phyloP scores from a whole-genome alignment of 1,139 yeast genomes.

The Meyerozyma smithsonii region DNA sequence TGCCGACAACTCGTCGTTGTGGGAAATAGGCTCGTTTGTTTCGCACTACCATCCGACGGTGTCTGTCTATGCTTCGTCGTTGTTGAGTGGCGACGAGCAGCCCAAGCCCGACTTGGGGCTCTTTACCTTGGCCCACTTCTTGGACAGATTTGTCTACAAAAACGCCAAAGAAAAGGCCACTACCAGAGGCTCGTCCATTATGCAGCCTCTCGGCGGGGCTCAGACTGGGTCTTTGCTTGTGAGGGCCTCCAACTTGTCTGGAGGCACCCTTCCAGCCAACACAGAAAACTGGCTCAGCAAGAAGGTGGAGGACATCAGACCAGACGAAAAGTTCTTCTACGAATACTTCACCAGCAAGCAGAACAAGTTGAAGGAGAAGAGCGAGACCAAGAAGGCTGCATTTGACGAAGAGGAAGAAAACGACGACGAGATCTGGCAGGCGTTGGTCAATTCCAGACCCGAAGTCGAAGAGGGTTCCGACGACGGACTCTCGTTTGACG shows the following conservation, averaged over 20 bases:
- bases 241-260: constrained; percentile 50
- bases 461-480: constrained; percentile 61
- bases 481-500: constrained; percentile 44
- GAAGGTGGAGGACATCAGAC: constrained; percentile 62
- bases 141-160: constrained; percentile 92
- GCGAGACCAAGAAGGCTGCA: constrained; percentile 15
- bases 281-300: constrained; percentile 77
- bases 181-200: constrained; percentile 82
- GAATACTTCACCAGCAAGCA: constrained; percentile 74
- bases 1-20: constrained; percentile 74
- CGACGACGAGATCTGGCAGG: constrained; percentile 86
- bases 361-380: constrained; percentile 37
- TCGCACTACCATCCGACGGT: constrained; percentile 93
- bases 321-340: constrained; percentile 86
- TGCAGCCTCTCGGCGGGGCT: constrained; percentile 96
- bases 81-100: constrained; percentile 42
- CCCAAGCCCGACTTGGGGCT: constrained; percentile 86
- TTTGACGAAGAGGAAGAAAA: constrained; percentile 22
- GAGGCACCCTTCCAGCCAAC: constrained; percentile 61
- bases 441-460: constrained; percentile 79
- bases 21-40: constrained; percentile 77
- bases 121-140: constrained; percentile 81
- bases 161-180: constrained; percentile 75
- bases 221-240: constrained; percentile 76
- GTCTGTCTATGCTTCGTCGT: constrained; percentile 68